Evolutionary conservation across 345 rosid species (phyloP).

Genomic region (Crucihimalaya himalaica): DNA sequence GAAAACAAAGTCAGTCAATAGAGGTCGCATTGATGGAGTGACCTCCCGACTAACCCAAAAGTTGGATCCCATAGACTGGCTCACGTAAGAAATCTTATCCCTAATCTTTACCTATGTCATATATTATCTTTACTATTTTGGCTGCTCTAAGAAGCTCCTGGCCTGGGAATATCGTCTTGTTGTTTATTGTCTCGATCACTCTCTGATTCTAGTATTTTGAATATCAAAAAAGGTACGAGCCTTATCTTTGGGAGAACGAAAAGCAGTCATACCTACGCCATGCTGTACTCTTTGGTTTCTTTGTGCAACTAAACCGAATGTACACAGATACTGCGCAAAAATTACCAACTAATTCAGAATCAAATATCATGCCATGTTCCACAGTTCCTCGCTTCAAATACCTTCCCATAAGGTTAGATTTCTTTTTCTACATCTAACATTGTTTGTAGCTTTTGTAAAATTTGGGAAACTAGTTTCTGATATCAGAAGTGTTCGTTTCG

Average conservation of each 20-base stretch:
- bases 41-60: conserved; percentile 62
- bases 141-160: conserved; percentile 7
- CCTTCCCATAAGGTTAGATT: conserved; percentile 84
- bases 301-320: conserved; percentile 94
- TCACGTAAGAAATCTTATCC: conserved; percentile 63
- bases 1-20: conserved; percentile 50
- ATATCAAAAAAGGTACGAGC: conserved; percentile 69
- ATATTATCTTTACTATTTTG: conserved; percentile 9
- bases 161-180: conserved; percentile 8
- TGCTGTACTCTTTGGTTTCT: conserved; percentile 98
- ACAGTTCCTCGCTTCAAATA: conserved; percentile 93
- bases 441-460: conserved; percentile 15
- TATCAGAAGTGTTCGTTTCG: background rate
- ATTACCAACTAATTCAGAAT: conserved; percentile 84
- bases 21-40: conserved; percentile 63
- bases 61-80: conserved; percentile 99
- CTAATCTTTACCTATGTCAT: background rate
- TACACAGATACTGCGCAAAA: conserved; percentile 85
- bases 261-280: conserved; percentile 84
- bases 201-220: conserved; percentile 23
- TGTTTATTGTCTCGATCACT: background rate
- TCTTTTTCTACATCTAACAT: conserved; percentile 18
- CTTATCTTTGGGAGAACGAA: conserved; percentile 94
- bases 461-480: conserved; percentile 16
- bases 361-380: conserved; percentile 95